Evolutionary conservation across 768 basidiomycete genomes (phyloP), one percentile per base, ranked within the genome.

Genomic region (Chalciporus piperatus): DNA sequence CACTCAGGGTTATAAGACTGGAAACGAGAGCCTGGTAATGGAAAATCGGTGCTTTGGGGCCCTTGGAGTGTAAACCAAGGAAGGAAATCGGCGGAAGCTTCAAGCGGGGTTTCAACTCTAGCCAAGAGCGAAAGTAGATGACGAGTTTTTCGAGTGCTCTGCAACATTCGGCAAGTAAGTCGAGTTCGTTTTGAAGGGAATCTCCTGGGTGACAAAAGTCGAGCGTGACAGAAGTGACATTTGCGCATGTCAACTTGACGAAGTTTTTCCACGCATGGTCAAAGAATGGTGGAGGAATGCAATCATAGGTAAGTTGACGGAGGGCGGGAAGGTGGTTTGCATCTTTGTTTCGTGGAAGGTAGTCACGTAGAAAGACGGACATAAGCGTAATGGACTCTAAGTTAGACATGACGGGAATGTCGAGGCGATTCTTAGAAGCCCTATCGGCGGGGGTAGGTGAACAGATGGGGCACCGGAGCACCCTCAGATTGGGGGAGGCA

Each of bases 271-370:
- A 66, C n/a, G 55, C 54, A n/a, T 56, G 27, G 16, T 64, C 64
- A 19, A 63, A 58, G 45, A 65, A 66, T 17, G 65, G 64, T 2
- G 61, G 66, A 4, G 66, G 66, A 20, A 63, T 66, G 41, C 66
- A 66, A 33, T 66, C 66, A n/a, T 68, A 66, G 11, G 59, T 63
- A 27, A 68, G 65, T 37, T 63, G 60, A 32, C 66, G 59, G 35
- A 68, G 65, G 25, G 66, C 61, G 28, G 66, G 65, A 33, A 68
- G 48, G 28, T 59, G 62, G 41, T 68, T 68, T 35, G 50, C 54
- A 28, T 59, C 51, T 35, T 61, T 66, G 35, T 68, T 48, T 35
- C 59, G 54, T 2, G 64, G 66, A 35, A 68, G 64, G 30, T 66
- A 68, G 51, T 66, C 66, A 14, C 61, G 64, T 19, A 66, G 35